Evolutionary conservation across 2,329 filamentous ascomycete species (phyloP).

Genomic region (Magnaporthiopsis poae): DNA sequence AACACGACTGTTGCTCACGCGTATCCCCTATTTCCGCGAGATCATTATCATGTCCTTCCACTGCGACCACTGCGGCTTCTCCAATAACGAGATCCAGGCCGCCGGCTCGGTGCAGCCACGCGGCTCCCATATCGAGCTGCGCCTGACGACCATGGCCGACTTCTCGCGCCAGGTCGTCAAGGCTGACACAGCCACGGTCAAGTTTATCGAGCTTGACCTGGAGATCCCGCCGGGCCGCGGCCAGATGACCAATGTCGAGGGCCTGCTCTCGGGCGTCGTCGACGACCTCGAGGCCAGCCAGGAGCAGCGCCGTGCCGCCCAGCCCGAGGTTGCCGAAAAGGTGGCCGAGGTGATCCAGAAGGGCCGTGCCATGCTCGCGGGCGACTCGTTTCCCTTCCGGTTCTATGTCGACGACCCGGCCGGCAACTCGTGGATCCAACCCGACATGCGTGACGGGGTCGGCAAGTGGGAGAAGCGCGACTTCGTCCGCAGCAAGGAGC

Average conservation of each 20-base stretch:
- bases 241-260: constrained; percentile 88
- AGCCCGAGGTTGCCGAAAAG: constrained; percentile 69
- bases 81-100: constrained; percentile 88
- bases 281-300: constrained; percentile 76
- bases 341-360: constrained; percentile 66
- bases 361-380: constrained; percentile 66
- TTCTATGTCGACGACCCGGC: constrained; percentile 81
- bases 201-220: constrained; percentile 82
- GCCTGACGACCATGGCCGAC: constrained; percentile 62
- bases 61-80: constrained; percentile 79
- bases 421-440: constrained; percentile 94
- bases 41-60: constrained; percentile 95
- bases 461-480: constrained; percentile 84
- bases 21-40: constrained; percentile 94
- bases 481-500: constrained; percentile 70
- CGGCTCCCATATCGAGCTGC: constrained; percentile 74
- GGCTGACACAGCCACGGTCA: constrained; percentile 75
- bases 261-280: constrained; percentile 66
- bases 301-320: constrained; percentile 65
- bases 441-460: constrained; percentile 66
- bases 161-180: constrained; percentile 84
- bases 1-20: constrained; percentile 78
- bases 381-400: constrained; percentile 75
- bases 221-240: constrained; percentile 87
- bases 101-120: constrained; percentile 86